Conservation (phyloP, 1,284 basidiomycete species). For the Ceratobasidium sp. region DNA sequence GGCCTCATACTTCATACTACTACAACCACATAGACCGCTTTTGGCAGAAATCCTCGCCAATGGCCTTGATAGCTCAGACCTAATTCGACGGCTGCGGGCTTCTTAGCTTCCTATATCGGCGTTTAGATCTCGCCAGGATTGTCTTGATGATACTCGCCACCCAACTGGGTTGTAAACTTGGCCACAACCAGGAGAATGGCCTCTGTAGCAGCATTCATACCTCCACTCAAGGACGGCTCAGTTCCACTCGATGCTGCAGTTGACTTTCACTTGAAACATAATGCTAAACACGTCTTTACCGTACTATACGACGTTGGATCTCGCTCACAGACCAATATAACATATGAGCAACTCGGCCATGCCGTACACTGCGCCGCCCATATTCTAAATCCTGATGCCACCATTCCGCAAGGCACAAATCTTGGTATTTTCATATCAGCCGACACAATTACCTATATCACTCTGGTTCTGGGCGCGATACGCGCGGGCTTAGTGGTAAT, state of each 20-base stretch:
- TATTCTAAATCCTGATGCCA: background rate
- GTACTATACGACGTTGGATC: slow-evolving; percentile 5
- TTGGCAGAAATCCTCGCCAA: no score
- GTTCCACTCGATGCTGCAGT: background rate
- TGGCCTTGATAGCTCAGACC: no score
- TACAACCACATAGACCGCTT: no score
- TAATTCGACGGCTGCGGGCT: no score
- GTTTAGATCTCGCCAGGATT: no score
- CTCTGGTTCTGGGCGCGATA: background rate
- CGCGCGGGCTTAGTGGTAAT: background rate
- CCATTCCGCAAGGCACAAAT: slow-evolving; percentile 14
- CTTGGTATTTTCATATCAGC: background rate
- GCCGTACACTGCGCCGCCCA: slow-evolving; percentile 4
- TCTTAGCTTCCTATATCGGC: no score
- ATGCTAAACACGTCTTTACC: slow-evolving; percentile 12
- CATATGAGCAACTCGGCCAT: slow-evolving; percentile 12
- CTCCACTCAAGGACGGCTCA: slow-evolving; percentile 14
- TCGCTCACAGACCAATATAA: background rate
- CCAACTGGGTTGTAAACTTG: no score
- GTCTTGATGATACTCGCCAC: no score
- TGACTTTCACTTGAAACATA: slow-evolving; percentile 21
- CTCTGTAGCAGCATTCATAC: no score
- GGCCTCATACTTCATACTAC: no score
- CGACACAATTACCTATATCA: background rate
- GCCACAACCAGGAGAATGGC: no score